Evolutionary conservation across 176 grass and related monocot species (phyloP).

Genomic region (Lolium rigidum): DNA sequence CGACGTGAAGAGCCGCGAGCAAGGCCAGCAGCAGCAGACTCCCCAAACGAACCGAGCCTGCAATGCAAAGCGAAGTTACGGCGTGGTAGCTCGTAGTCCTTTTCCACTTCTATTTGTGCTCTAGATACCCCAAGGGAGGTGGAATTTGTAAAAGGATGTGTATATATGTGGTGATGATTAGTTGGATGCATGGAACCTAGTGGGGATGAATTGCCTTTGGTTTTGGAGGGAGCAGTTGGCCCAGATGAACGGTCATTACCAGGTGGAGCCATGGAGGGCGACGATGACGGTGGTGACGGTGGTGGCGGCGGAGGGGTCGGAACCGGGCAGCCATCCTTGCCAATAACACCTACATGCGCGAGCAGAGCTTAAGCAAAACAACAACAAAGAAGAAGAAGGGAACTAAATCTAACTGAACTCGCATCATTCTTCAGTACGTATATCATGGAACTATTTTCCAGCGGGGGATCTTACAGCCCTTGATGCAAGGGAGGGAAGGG

Average conservation of each 20-base stretch:
- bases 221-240: not conserved
- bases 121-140: not conserved
- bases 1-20: not conserved
- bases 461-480: slow-evolving; percentile 15
- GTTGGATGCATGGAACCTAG: slow-evolving; percentile 5
- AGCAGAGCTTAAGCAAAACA: not conserved
- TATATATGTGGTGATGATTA: not conserved
- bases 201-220: slow-evolving; percentile 38
- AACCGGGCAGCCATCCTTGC: not conserved
- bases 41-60: slow-evolving; percentile 3
- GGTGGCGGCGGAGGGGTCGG: not conserved
- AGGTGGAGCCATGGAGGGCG: not conserved
- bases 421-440: no score
- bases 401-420: no score
- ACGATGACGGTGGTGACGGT: not conserved
- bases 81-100: not conserved
- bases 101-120: not conserved
- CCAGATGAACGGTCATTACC: slow-evolving; percentile 12
- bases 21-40: not conserved
- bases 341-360: not conserved
- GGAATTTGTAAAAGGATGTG: not conserved
- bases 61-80: not conserved
- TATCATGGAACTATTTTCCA: not conserved
- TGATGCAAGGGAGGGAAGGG: slow-evolving; percentile 29
- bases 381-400: not conserved